Evolutionary conservation across 2,329 filamentous ascomycete species (phyloP).

Genomic region (Xylariomycetidae sp.): DNA sequence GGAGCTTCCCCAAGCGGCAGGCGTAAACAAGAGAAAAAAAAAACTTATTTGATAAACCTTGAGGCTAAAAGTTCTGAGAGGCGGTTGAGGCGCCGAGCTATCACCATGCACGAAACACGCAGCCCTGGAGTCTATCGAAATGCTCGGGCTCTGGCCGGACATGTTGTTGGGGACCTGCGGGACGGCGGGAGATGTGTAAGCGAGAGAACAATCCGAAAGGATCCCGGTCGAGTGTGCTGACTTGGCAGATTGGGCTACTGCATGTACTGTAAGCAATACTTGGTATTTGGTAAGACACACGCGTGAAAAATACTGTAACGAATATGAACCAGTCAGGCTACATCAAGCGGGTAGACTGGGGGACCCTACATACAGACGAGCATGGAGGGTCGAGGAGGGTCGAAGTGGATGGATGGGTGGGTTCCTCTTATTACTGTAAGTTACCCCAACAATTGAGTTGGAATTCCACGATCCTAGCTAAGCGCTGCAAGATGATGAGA

Average conservation of each 20-base stretch:
- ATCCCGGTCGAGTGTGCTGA: not conserved
- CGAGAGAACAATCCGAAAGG: not conserved
- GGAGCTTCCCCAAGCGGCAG: slow-evolving; percentile 13
- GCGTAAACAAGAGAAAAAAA: not conserved
- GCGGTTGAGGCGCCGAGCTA: slow-evolving; percentile 4
- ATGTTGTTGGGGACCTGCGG: slow-evolving; percentile 19
- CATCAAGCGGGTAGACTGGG: not conserved
- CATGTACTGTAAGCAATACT: too few relatives aligned
- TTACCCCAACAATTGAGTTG: slow-evolving; percentile 28
- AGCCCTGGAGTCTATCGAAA: slow-evolving; percentile 9
- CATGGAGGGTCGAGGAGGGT: not conserved
- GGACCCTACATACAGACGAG: not conserved
- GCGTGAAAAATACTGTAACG: not conserved
- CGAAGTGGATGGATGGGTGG: not conserved
- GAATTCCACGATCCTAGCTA: slow-evolving; percentile 5
- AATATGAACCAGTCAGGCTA: not conserved
- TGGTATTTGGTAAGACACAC: too few relatives aligned
- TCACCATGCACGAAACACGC: slow-evolving; percentile 9
- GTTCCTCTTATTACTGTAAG: slow-evolving; percentile 4
- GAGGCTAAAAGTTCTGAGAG: not conserved
- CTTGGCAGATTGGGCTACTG: not conserved
- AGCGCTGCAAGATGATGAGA: too few relatives aligned
- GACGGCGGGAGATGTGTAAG: not conserved
- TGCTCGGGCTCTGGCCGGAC: slow-evolving; percentile 13
- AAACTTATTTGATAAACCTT: not conserved